Base-by-base conservation (phyloP, 2,329 filamentous ascomycete species). In the Triangularia setosa region DNA sequence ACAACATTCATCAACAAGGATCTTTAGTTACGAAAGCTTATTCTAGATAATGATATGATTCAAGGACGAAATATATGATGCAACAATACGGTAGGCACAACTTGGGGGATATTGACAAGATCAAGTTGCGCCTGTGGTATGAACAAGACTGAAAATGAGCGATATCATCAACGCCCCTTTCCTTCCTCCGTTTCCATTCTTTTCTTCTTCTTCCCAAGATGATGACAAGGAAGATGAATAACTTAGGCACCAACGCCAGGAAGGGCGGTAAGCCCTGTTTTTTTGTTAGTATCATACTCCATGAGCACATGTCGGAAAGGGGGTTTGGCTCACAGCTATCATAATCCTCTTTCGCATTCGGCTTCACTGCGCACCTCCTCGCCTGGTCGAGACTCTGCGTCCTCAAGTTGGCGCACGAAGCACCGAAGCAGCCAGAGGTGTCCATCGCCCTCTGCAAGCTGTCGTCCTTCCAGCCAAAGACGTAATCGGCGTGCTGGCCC, bases 401-500 rank as follows among this genome's bases (percentile, higher is more conserved):
- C 62, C 69, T 69, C 23, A 78, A 72, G 40, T 62, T 70, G 3
- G 72, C 73, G 73, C 75, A 77, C 60, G 64, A 67, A 21, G 76
- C 78, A 28, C 76, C 79, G 69, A 80, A 77, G 78, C 79, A 81
- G 61, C 75, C 76, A 4, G 77, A 75, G 1, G 70, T 71, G 62
- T 78, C 76, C 75, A 79, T 77, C 48, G 76, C 76, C 48, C 67
- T 73, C 68, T 78, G 76, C 23, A 78, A 72, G 8, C 74, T 62
- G 63, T 78, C 74, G 63, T 72, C 76, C 66, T 76, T 75, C 76
- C 75, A 77, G 53, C 76, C 75, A 54, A 77, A 77, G 28, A 71
- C 72, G 69, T 80, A 80, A 65, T 80, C 79, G 54, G 72, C 79
- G 68, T 80, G 78, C 70, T 78, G 77, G 44, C 76, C 76, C 23